Evolutionary conservation across 495 filamentous ascomycete genomes (phyloP).

Genomic region (Cercophora samala): DNA sequence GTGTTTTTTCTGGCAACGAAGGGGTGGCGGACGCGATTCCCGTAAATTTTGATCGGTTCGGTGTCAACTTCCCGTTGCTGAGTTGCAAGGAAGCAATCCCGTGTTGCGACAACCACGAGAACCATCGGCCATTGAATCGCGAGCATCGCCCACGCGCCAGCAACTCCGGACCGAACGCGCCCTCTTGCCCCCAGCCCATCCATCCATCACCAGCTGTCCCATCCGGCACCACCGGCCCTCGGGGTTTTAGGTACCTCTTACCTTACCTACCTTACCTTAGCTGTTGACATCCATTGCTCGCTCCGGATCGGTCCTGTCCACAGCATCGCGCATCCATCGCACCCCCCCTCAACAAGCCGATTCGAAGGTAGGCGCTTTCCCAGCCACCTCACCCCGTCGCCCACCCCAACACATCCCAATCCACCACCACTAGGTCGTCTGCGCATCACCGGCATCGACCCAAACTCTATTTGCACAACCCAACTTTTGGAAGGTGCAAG

Average conservation of each 20-base stretch:
- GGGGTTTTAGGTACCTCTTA: too few relatives aligned
- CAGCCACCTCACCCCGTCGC: background rate
- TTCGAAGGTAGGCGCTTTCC: background rate
- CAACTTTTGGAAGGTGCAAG: background rate
- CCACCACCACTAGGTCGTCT: background rate
- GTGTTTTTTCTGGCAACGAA: constrained; percentile 17
- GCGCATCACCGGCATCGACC: background rate
- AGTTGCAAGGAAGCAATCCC: background rate
- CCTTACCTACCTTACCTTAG: too few relatives aligned
- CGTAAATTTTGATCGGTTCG: constrained; percentile 29
- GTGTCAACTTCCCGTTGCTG: constrained; percentile 22
- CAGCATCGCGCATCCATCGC: background rate
- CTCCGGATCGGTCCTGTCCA: background rate
- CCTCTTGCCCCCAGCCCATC: background rate
- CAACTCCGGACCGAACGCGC: constrained; percentile 2
- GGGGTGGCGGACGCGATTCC: constrained; percentile 27
- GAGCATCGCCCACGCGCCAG: constrained; percentile 21
- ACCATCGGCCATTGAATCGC: constrained; percentile 35
- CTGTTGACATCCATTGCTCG: background rate
- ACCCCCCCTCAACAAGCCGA: background rate
- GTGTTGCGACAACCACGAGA: constrained; percentile 26
- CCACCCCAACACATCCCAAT: background rate
- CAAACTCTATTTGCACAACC: background rate
- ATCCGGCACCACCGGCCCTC: background rate
- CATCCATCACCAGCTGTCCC: background rate